Percentiles rank a stretch among this genome's conserved stretches.
Evolutionary conservation across 176 grass and related monocot genomes (phyloP).

Genomic region (Hyparrhenia diplandra): DNA sequence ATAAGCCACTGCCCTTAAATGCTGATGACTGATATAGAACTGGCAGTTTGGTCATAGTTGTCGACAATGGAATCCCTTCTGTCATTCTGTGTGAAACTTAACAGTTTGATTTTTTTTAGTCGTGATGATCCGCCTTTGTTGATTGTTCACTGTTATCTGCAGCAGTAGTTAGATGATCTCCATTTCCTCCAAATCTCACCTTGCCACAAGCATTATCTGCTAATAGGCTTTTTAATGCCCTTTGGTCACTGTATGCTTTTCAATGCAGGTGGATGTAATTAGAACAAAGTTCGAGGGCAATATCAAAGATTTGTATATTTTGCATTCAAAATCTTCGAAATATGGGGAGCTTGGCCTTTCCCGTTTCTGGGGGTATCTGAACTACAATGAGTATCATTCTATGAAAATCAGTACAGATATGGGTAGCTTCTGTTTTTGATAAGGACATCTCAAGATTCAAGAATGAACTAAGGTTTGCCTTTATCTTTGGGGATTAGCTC

Average conservation of each 20-base stretch:
- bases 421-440: constrained; percentile 44
- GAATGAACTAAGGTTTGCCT: not conserved
- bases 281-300: constrained; percentile 54
- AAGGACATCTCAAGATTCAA: not conserved
- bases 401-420: constrained; percentile 30
- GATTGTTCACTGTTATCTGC: not conserved
- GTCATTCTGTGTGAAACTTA: not conserved
- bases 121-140: not conserved
- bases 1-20: not conserved
- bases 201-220: not conserved
- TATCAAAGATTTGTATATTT: constrained; percentile 61
- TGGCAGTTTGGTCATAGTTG: not conserved
- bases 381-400: constrained; percentile 88
- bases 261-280: constrained; percentile 60
- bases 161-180: not conserved
- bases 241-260: constrained; percentile 15
- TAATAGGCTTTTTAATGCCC: not conserved
- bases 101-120: not conserved
- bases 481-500: not conserved
- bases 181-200: constrained; percentile 3
- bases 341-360: constrained; percentile 70
- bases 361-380: constrained; percentile 80
- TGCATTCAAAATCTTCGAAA: constrained; percentile 71
- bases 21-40: not conserved
- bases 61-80: not conserved